These are phyloP conservation scores for Paxillus rubicundulus DNA, from an alignment of 768 basidiomycete species.

Conservation along the genomic window DNA sequence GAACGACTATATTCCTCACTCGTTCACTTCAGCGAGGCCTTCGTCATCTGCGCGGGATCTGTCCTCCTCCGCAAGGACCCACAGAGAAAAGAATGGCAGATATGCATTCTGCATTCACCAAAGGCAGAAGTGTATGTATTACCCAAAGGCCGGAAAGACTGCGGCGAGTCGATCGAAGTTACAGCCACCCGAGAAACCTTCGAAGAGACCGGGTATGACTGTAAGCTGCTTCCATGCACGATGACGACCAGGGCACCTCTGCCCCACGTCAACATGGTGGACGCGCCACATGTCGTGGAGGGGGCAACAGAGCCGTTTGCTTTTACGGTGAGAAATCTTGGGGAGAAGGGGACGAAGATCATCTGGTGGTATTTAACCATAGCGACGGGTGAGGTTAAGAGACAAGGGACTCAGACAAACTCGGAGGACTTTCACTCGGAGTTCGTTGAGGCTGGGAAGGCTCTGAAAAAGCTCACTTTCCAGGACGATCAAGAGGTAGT, in stretches of 20 bases:
- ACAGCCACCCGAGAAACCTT: constrained; percentile 61
- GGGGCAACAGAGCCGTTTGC: constrained; percentile 36
- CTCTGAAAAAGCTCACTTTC: constrained; percentile 37
- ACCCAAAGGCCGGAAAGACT: constrained; percentile 63
- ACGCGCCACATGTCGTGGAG: constrained; percentile 18
- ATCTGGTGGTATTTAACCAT: constrained; percentile 53
- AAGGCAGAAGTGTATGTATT: constrained; percentile 35
- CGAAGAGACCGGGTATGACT: constrained; percentile 64
- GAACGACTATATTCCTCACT: background rate
- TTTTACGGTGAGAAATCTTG: constrained; percentile 28
- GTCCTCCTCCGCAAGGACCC: constrained; percentile 13
- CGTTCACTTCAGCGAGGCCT: constrained; percentile 15
- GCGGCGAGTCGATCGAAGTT: constrained; percentile 47
- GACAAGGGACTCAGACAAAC: constrained; percentile 43
- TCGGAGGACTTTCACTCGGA: constrained; percentile 41
- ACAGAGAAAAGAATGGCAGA: constrained; percentile 5
- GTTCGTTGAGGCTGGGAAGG: constrained; percentile 37
- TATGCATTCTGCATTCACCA: constrained; percentile 17
- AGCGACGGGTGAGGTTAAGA: constrained; percentile 33
- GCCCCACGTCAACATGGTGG: constrained; percentile 39
- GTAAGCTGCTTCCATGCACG: constrained; percentile 45
- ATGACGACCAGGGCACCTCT: constrained; percentile 57
- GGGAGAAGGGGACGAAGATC: constrained; percentile 37
- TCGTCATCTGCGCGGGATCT: constrained; percentile 21
- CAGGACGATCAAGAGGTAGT: constrained; percentile 39